Evolutionary conservation across 225 moss, liverwort and hornwort genomes (phyloP).

Genomic region (Pseudoscleropodium purum): DNA sequence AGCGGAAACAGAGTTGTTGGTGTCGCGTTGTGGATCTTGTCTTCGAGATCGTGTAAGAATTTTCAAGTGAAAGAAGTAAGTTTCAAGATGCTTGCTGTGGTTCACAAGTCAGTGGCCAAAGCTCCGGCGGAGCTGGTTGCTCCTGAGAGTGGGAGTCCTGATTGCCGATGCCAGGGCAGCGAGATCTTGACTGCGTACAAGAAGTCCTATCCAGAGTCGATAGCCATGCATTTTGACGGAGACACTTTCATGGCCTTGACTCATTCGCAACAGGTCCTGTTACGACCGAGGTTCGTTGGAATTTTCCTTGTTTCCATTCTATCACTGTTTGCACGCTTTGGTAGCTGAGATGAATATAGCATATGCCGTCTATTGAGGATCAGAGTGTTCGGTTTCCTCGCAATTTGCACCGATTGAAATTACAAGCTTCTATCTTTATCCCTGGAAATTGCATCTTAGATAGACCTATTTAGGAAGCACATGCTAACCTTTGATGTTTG

Average conservation of each 20-base stretch:
- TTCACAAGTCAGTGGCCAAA: conserved; percentile 64
- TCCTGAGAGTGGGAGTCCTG: conserved; percentile 26
- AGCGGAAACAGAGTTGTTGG: not conserved
- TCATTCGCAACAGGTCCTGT: conserved; percentile 49
- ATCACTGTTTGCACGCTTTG: not conserved
- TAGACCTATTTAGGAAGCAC: not conserved
- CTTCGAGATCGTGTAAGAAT: not conserved
- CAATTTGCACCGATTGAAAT: not conserved
- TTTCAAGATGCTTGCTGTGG: conserved; percentile 76
- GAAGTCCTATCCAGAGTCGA: conserved; percentile 32
- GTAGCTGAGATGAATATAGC: not conserved
- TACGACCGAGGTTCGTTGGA: conserved; percentile 65
- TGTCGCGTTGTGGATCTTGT: not conserved
- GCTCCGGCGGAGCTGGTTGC: conserved; percentile 68
- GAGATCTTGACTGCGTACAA: conserved; percentile 54
- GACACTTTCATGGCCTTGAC: conserved; percentile 69
- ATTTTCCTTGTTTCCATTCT: not conserved
- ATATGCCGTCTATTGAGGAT: not conserved
- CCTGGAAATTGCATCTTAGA: not conserved
- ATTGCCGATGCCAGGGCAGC: conserved; percentile 22
- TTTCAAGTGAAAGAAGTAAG: not conserved
- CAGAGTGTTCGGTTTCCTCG: not conserved
- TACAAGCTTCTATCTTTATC: not conserved
- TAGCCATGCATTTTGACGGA: conserved; percentile 60
- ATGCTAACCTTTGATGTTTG: not conserved